These are phyloP conservation scores for Scedosporium apiospermum DNA, from an alignment of 2,329 filamentous ascomycete species.

Conservation along the genomic window DNA sequence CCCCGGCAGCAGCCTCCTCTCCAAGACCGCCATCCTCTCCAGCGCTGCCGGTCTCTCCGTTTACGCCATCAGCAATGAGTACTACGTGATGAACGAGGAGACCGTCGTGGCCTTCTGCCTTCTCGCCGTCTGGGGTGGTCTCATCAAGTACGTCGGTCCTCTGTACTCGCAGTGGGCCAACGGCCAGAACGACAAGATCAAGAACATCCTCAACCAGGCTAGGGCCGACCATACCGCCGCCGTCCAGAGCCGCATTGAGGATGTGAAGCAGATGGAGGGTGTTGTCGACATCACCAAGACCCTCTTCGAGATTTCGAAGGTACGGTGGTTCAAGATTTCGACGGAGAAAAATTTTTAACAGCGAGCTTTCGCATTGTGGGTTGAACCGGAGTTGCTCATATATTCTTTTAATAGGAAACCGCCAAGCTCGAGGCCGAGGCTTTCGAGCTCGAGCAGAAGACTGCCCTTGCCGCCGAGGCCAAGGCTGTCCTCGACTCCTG, in stretches of 20 bases:
- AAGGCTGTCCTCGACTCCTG: conserved; percentile 95
- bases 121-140: conserved; percentile 81
- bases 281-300: conserved; percentile 96
- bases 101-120: conserved; percentile 88
- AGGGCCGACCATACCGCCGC: conserved; percentile 91
- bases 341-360: neutral
- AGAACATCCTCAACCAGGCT: conserved; percentile 87
- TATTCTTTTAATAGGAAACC: conserved; percentile 60
- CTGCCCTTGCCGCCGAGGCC: conserved; percentile 82
- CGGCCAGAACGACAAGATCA: conserved; percentile 82
- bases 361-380: neutral
- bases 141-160: conserved; percentile 90
- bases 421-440: conserved; percentile 91
- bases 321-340: conserved; percentile 29
- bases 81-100: conserved; percentile 99
- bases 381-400: neutral
- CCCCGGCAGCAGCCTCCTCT: conserved; percentile 83
- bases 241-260: conserved; percentile 88
- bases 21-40: conserved; percentile 95
- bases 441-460: conserved; percentile 95
- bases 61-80: conserved; percentile 97
- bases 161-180: conserved; percentile 90
- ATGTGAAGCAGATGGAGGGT: conserved; percentile 85
- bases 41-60: conserved; percentile 82
- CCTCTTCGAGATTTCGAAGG: conserved; percentile 97